Base-by-base conservation (phyloP, 73 alveolate genomes). In the Symbiodinium natans region DNA sequence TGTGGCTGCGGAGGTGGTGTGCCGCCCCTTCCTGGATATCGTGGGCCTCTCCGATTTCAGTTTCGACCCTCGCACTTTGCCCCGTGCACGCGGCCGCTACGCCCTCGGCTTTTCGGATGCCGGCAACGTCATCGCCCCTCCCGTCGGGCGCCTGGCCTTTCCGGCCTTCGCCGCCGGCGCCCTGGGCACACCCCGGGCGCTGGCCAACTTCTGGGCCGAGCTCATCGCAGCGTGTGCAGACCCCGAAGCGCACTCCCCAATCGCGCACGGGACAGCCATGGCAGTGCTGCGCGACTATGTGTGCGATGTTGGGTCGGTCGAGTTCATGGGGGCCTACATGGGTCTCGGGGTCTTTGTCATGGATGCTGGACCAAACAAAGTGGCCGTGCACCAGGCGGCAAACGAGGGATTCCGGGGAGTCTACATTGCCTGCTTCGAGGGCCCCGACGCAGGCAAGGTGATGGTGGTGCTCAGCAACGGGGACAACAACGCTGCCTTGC, bases 401-500 rank as follows among this genome's bases (percentile, higher is more conserved):
- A 73, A 73, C 83, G 83, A 73, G 13, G 83, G 83, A 29, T 73
- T 73, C 83, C 83, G 83, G 34, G 83, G 83, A 23, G 34, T 73
- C 41, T 73, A 73, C 83, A 31, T 73, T 19, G 39, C 39, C 27
- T 73, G 83, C 83, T 73, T 73, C 33, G 83, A 73, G 34, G 83
- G 83, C 27, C 83, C 83, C 34, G 83, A 73, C 13, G 83, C 83
- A 19, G 83, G 39, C 34, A 73, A 33, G 83, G 83, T 29, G 41
- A 73, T 73, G 41, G 83, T 73, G 33, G 83, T 73, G 17, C 83
- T 73, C 83, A 73, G 83, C 83, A 73, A 73, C 83, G 83, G 83
- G 17, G 83, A 73, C 83, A 73, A 73, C 83, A 73, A 73, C 19
- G 83, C 83, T 23, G 27, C 39, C 23, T 29, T 73, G 23, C 39